These are phyloP conservation scores for Lactarius sanguifluus DNA, from an alignment of 768 basidiomycete species.

Conservation along the genomic window DNA sequence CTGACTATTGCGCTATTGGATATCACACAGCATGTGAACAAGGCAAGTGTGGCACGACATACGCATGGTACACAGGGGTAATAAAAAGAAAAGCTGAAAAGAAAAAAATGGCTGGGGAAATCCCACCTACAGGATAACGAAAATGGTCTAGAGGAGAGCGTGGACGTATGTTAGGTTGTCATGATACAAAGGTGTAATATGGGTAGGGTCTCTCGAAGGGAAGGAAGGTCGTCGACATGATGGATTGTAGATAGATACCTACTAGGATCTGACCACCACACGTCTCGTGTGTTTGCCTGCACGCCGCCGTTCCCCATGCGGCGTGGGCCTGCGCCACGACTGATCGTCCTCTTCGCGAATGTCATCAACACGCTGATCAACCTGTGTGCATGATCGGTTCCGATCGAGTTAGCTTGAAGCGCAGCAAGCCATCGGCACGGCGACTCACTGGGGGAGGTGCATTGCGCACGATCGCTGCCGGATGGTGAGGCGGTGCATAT, in stretches of 20 bases:
- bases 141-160: constrained; percentile 3
- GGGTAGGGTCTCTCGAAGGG: constrained; percentile 11
- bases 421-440: constrained; percentile 15
- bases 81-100: neutral
- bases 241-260: neutral
- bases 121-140: neutral
- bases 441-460: constrained; percentile 26
- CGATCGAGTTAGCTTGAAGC: constrained; percentile 20
- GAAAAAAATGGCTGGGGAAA: neutral
- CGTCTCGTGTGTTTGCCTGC: constrained; percentile 80
- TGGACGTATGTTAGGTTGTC: neutral
- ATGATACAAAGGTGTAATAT: constrained; percentile 7
- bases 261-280: constrained; percentile 46
- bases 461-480: constrained; percentile 21
- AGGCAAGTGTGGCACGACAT: constrained; percentile 16
- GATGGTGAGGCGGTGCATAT: constrained; percentile 30
- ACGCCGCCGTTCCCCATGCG: constrained; percentile 69
- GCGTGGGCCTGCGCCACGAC: constrained; percentile 69
- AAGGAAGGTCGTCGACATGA: constrained; percentile 11
- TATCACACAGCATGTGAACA: constrained; percentile 17
- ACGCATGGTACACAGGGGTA: constrained; percentile 22
- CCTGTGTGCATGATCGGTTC: constrained; percentile 25
- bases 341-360: constrained; percentile 61
- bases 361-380: constrained; percentile 42
- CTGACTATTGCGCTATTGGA: constrained; percentile 18